Percentiles rank a stretch among this genome's conserved stretches.
These are phyloP conservation scores for Coccomyxa sp. DNA, from an alignment of 139 green algal species.

Conservation along the genomic window DNA sequence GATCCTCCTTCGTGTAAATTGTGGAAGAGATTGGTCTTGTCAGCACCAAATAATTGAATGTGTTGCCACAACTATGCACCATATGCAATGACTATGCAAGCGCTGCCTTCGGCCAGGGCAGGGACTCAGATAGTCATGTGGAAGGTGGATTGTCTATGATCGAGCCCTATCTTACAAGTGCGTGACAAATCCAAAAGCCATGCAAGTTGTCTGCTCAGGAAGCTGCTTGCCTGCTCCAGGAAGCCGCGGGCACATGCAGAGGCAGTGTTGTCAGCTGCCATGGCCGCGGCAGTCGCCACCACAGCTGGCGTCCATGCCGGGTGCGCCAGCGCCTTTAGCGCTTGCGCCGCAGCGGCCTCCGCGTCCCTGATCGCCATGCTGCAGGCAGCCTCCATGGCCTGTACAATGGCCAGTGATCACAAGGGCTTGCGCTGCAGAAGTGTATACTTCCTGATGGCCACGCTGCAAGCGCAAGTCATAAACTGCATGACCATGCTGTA, in stretches of 20 bases:
- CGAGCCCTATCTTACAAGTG: not conserved
- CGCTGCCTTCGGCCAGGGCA: not conserved
- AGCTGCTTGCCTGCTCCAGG: not conserved
- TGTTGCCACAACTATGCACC: not conserved
- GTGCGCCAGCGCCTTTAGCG: conserved; percentile 13
- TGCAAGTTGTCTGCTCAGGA: too few relatives aligned
- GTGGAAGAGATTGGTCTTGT: too few relatives aligned
- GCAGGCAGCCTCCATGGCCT: conserved; percentile 3
- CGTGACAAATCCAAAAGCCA: too few relatives aligned
- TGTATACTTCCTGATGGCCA: not conserved
- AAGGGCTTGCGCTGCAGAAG: not conserved
- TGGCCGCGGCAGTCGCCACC: conserved; percentile 29
- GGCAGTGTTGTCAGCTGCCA: conserved; percentile 13
- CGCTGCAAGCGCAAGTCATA: not conserved
- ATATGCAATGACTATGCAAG: not conserved
- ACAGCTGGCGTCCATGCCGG: conserved; percentile 11
- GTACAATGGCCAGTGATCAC: not conserved
- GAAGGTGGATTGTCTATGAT: not conserved
- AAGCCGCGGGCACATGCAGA: conserved; percentile 13
- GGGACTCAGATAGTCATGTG: not conserved
- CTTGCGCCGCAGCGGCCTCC: not conserved
- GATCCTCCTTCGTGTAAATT: too few relatives aligned
- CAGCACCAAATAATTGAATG: too few relatives aligned
- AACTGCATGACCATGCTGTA: not conserved
- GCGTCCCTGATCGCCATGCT: not conserved